These are phyloP conservation scores for Tetrahymena thermophila DNA, from an alignment of 73 alveolate genomes.

Conservation along the genomic window DNA sequence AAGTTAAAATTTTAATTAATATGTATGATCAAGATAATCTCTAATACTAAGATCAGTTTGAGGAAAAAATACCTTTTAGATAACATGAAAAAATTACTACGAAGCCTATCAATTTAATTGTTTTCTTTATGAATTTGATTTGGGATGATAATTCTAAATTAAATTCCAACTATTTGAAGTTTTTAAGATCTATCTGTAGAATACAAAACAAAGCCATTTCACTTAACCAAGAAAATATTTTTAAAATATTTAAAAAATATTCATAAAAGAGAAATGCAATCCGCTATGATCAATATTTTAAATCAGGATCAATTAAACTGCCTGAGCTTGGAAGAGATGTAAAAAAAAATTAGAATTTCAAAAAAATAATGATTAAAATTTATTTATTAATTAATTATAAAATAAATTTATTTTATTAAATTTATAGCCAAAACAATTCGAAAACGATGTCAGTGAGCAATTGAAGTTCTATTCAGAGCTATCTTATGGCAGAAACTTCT, in stretches of 20 bases:
- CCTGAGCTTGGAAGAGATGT: not conserved
- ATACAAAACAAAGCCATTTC: not conserved
- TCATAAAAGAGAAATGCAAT: not conserved
- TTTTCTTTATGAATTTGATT: not conserved
- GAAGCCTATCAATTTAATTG: not conserved
- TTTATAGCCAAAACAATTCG: not conserved
- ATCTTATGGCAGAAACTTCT: conserved; percentile 34
- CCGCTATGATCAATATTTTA: not conserved
- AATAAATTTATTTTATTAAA: not conserved
- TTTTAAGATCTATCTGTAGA: not conserved
- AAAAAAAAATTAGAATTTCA: too few relatives aligned
- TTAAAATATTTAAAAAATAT: not conserved
- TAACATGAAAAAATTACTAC: not conserved
- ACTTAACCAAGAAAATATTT: not conserved
- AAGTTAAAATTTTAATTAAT: conserved; percentile 19
- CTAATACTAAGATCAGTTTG: not conserved
- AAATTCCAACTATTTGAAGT: not conserved
- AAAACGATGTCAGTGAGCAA: conserved; percentile 13
- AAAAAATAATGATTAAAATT: too few relatives aligned
- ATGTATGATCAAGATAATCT: not conserved
- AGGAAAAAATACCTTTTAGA: not conserved
- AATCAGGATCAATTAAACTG: not conserved
- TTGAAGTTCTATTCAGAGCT: conserved; percentile 29
- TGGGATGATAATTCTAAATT: not conserved
- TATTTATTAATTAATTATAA: not conserved